Evolutionary conservation across 495 filamentous ascomycete genomes (phyloP), one percentile per base, ranked within the genome.

Genomic region (Penicillium parvum): DNA sequence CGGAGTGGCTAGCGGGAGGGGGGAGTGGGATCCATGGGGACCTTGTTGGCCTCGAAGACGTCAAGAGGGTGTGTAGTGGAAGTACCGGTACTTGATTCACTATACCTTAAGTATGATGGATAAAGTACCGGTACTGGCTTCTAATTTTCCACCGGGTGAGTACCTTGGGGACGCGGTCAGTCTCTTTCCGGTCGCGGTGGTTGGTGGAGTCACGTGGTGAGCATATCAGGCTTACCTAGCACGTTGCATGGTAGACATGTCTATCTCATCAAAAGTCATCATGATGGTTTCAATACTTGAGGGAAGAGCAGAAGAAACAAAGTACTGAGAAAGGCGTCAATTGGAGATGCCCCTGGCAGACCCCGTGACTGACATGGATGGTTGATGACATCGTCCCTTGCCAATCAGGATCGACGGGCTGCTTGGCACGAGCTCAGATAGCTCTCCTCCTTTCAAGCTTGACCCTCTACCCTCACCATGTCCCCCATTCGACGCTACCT

Each of bases 401-500:
- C 49, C 45, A 52, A 52, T 49, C 45, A 37, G 33, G 15, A 32
- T 40, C 39, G 32, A 45, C 49, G 36, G 40, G 22, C 40, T 41
- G 25, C 45, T 50, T 46, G 40, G 47, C 47, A n/a, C 16, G 40
- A 48, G 39, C 47, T 52, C 32, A 32, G 19, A 4, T 16, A n/a
- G 23, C 37, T 17, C 14, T 14, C 34, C n/a, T 18, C 17, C 30
- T 25, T 18, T 36, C n/a, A 8, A 27, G 20, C 18, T 14, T 5
- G 6, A 36, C 17, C 20, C 12, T 12, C 20, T 17, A 37, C 49
- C 41, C 37, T 16, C 39, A 51, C 15, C 42, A 95, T 92, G 88
- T 81, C 87, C 22, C 88, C 87, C 7, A 84, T 90, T 32, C 82
- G 87, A 25, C 78, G 86, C 49, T 92, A 92, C 52, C 78, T 92